Evolutionary conservation across 2,329 filamentous ascomycete genomes (phyloP).

Genomic region (Fusarium praegraminearum): DNA sequence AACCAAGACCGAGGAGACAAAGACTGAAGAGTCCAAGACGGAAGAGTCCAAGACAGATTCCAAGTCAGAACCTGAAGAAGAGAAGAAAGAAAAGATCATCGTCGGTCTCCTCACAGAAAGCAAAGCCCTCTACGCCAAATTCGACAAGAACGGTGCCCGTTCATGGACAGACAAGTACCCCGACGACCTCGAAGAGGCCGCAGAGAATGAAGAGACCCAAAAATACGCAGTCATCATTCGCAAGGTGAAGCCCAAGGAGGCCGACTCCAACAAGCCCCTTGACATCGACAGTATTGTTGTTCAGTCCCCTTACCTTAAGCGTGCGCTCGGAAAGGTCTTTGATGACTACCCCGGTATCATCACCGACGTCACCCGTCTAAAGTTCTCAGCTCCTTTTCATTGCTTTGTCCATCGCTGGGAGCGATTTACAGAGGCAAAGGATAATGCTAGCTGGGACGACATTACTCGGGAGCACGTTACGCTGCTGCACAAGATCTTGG

Average conservation of each 20-base stretch:
- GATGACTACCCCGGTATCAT: slow-evolving; percentile 70
- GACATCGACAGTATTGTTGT: slow-evolving; percentile 72
- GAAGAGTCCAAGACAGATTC: slow-evolving; percentile 12
- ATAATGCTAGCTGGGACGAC: slow-evolving; percentile 57
- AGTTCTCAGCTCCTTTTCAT: slow-evolving; percentile 70
- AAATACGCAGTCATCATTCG: slow-evolving; percentile 72
- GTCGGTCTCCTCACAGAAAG: slow-evolving; percentile 55
- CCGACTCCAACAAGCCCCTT: slow-evolving; percentile 70
- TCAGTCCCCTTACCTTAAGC: slow-evolving; percentile 71
- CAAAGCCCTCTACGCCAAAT: slow-evolving; percentile 59
- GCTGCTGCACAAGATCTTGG: slow-evolving; percentile 61
- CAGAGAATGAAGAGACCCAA: slow-evolving; percentile 71
- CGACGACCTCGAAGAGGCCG: slow-evolving; percentile 65
- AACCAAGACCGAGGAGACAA: slow-evolving; percentile 8
- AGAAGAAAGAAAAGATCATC: slow-evolving; percentile 39
- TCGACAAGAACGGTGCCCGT: slow-evolving; percentile 61
- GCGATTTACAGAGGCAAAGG: slow-evolving; percentile 56
- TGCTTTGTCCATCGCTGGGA: slow-evolving; percentile 76
- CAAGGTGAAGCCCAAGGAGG: slow-evolving; percentile 63
- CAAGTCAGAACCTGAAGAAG: slow-evolving; percentile 13
- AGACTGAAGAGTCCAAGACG: slow-evolving; percentile 19
- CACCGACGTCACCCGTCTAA: slow-evolving; percentile 68
- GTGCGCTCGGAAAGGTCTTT: slow-evolving; percentile 66
- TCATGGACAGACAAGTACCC: slow-evolving; percentile 69
- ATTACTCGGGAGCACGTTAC: slow-evolving; percentile 60